Evolutionary conservation across 805 yeast species (phyloP).

Genomic region (Brettanomyces sp.): DNA sequence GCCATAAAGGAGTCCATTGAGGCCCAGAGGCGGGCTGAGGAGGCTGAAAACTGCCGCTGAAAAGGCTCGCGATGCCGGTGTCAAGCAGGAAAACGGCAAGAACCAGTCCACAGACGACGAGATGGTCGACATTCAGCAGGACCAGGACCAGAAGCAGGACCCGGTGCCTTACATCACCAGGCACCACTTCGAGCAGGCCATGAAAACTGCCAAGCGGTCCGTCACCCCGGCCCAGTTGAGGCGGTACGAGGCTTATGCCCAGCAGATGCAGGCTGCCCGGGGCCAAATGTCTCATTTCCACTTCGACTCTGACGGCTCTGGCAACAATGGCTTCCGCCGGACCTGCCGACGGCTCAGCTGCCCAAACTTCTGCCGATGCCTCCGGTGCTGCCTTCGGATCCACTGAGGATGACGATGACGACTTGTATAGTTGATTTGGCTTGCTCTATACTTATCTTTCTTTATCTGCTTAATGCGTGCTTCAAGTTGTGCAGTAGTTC

Average conservation of each 20-base stretch:
- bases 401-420: slow-evolving; percentile 41
- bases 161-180: slow-evolving; percentile 93
- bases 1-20: slow-evolving; percentile 98
- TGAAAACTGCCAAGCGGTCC: slow-evolving; percentile 98
- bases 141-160: slow-evolving; percentile 71
- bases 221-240: slow-evolving; percentile 96
- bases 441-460: not conserved
- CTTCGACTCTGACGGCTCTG: slow-evolving; percentile 42
- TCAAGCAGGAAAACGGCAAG: too few species aligned
- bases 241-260: slow-evolving; percentile 97
- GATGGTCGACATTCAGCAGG: slow-evolving; percentile 31
- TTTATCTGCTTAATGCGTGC: slow-evolving; percentile 8
- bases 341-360: slow-evolving; percentile 24
- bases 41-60: slow-evolving; percentile 3
- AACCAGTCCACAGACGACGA: slow-evolving; percentile 9
- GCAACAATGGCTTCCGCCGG: slow-evolving; percentile 5
- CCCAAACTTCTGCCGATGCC: slow-evolving; percentile 21
- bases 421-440: slow-evolving; percentile 26
- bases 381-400: slow-evolving; percentile 39
- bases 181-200: slow-evolving; percentile 96
- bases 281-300: slow-evolving; percentile 89
- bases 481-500: slow-evolving; percentile 1
- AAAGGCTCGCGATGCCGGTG: too few species aligned
- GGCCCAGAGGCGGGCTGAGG: slow-evolving; percentile 48
- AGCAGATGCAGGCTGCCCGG: slow-evolving; percentile 91